These are phyloP conservation scores for Takakia lepidozioides DNA, from an alignment of 225 moss, liverwort and hornwort species.

Conservation along the genomic window DNA sequence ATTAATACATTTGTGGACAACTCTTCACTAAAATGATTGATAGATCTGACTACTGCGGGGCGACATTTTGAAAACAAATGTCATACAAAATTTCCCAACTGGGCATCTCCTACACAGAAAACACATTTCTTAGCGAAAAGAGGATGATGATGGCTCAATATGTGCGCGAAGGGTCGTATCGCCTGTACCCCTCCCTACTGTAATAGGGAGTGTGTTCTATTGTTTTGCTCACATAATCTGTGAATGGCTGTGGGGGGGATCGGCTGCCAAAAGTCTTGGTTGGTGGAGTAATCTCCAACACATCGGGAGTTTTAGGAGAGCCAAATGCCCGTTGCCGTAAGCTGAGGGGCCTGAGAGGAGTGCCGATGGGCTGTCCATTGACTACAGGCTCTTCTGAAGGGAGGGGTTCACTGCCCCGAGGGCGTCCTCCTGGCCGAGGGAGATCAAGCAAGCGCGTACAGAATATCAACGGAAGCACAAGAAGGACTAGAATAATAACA, in stretches of 20 bases:
- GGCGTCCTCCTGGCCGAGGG: constrained; percentile 29
- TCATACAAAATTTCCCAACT: too few relatives aligned
- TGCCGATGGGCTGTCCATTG: constrained; percentile 9
- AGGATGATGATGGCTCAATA: constrained; percentile 12
- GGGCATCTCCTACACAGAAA: too few relatives aligned
- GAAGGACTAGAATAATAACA: constrained; percentile 42
- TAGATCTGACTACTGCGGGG: too few relatives aligned
- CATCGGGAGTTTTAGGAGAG: constrained; percentile 36
- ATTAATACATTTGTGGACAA: too few relatives aligned
- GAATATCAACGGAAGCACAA: constrained; percentile 67
- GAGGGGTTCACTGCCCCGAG: constrained; percentile 11
- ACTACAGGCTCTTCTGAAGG: constrained; percentile 15
- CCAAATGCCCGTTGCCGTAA: constrained; percentile 22
- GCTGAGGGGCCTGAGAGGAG: constrained; percentile 17
- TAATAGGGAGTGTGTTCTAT: constrained; percentile 51
- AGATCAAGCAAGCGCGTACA: constrained; percentile 83
- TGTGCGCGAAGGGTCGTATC: constrained; percentile 36
- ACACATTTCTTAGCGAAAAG: too few relatives aligned
- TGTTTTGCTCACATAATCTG: constrained; percentile 45
- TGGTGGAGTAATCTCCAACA: constrained; percentile 20
- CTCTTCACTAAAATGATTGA: too few relatives aligned
- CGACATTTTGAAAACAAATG: too few relatives aligned
- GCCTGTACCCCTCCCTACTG: constrained; percentile 38
- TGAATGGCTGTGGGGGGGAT: constrained; percentile 38
- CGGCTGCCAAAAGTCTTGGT: constrained; percentile 25